These are phyloP conservation scores for Amanita fuliginea DNA, from an alignment of 768 basidiomycete species.

Conservation along the genomic window DNA sequence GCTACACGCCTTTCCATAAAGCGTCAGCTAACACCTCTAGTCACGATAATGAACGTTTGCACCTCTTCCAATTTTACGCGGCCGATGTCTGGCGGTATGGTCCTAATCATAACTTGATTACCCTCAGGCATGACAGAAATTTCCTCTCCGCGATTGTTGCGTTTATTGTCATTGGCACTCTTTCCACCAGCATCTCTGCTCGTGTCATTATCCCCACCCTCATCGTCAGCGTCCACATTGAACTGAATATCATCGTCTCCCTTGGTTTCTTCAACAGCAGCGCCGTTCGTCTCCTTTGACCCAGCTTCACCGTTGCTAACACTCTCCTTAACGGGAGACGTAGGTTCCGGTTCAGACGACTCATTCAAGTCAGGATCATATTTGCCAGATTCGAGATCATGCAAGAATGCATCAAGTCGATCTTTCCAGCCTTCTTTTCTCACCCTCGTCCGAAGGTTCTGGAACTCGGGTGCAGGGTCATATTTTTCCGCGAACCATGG, in stretches of 20 bases:
- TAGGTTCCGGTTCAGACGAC: slow-evolving; percentile 35
- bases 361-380: slow-evolving; percentile 72
- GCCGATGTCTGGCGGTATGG: slow-evolving; percentile 88
- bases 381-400: slow-evolving; percentile 75
- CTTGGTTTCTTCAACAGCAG: slow-evolving; percentile 43
- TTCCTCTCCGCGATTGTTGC: slow-evolving; percentile 58
- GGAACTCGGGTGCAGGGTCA: slow-evolving; percentile 64
- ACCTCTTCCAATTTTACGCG: slow-evolving; percentile 87
- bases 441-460: slow-evolving; percentile 63
- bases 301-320: slow-evolving; percentile 28
- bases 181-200: slow-evolving; percentile 54
- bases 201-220: slow-evolving; percentile 47
- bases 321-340: slow-evolving; percentile 44
- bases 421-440: slow-evolving; percentile 81
- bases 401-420: slow-evolving; percentile 58
- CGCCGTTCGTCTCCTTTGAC: slow-evolving; percentile 28
- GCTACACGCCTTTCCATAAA: slow-evolving; percentile 48
- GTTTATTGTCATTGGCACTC: slow-evolving; percentile 29
- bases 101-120: slow-evolving; percentile 90
- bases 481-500: slow-evolving; percentile 98
- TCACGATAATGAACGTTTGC: slow-evolving; percentile 14
- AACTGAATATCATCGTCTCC: slow-evolving; percentile 72
- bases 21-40: slow-evolving; percentile 6
- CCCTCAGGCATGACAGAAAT: slow-evolving; percentile 64
- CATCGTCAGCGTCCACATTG: slow-evolving; percentile 62